phyloP scores from a whole-genome alignment of 306 rosid genomes.

The Citrullus mucosospermus region DNA sequence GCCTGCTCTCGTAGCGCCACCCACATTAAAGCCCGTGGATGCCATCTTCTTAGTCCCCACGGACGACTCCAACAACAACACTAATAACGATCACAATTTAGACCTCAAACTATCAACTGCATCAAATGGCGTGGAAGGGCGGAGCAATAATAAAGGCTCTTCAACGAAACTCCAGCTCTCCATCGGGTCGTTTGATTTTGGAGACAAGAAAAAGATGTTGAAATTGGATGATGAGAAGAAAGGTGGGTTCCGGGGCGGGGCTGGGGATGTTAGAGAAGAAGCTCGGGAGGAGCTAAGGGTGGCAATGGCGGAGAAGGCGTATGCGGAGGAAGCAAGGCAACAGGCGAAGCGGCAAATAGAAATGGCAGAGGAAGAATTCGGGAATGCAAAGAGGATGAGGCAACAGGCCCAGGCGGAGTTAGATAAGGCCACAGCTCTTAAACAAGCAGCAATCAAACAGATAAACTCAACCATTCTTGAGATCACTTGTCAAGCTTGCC shows the following conservation, averaged over 20 bases:
- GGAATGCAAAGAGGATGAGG: conserved; percentile 69
- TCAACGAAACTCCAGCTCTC: conserved; percentile 79
- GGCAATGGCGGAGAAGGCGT: conserved; percentile 70
- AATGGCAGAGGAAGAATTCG: conserved; percentile 67
- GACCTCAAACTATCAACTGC: conserved; percentile 86
- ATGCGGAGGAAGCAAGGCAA: conserved; percentile 77
- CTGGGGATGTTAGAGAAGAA: conserved; percentile 6
- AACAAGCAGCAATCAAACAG: conserved; percentile 60
- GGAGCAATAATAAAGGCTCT: conserved; percentile 10
- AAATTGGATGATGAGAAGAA: not conserved
- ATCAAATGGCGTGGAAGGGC: conserved; percentile 9
- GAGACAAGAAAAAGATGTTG: not conserved
- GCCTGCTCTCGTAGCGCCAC: conserved; percentile 15
- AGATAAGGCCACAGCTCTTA: conserved; percentile 60
- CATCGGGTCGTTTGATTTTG: conserved; percentile 61
- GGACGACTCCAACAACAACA: not conserved
- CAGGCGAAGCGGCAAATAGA: conserved; percentile 71
- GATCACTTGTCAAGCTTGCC: conserved; percentile 84
- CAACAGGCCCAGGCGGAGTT: conserved; percentile 74
- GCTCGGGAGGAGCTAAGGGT: conserved; percentile 29
- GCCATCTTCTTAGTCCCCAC: conserved; percentile 30
- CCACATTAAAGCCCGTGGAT: conserved; percentile 19
- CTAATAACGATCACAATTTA: conserved; percentile 33
- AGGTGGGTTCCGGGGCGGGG: not conserved
- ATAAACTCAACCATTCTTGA: conserved; percentile 75